Base-by-base conservation (phyloP, 768 basidiomycete species). In the Boletus pseudopeckii region DNA sequence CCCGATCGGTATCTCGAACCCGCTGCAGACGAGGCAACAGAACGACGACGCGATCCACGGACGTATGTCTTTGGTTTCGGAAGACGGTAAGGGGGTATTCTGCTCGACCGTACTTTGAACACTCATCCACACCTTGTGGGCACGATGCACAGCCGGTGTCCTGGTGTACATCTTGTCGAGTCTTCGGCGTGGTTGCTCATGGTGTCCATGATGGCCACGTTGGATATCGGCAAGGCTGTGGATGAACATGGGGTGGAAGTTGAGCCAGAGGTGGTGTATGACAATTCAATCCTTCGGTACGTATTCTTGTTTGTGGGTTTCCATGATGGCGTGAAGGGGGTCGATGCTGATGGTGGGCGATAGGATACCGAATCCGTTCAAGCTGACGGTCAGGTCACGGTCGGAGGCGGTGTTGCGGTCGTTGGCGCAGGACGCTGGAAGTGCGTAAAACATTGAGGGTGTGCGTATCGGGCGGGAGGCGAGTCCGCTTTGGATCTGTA, bases 231-330 rank as follows among this genome's bases (percentile, higher is more conserved):
- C 37, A 82, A 79, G 65, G 70, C 79, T 17, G 64, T 74, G 20
- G 82, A 84, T 46, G 77, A 77, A 33, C 61, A 67, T 5, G 85
- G 84, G 5, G 65, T 70, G 3, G 69, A 68, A 56, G 74, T 72
- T 62, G 84, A 75, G 54, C 84, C 83, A 10, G 71, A 74, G 34
- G 66, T 81, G 9, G 70, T 73, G 17, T 86, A 80, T 59, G 76
- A 85, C 30, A 85, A 86, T 64, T 61, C 82, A 13, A 75, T 86
- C 38, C 86, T 87, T 71, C 77, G 85, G 82, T 83, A 41, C 45
- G 78, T 56, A 34, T 28, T n/a, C 28, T 2, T 28, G 28, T 28
- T 9, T 28, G 28, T 28, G 28, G 20, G 37, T 1, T 28, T 26
- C 0, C 11, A n/a, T 11, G 34, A 20, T 2, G 14, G 24, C 24